Percentiles rank a stretch among this genome's conserved stretches.
phyloP scores from a whole-genome alignment of 2,329 filamentous ascomycete species.

The Colletotrichum navitas region DNA sequence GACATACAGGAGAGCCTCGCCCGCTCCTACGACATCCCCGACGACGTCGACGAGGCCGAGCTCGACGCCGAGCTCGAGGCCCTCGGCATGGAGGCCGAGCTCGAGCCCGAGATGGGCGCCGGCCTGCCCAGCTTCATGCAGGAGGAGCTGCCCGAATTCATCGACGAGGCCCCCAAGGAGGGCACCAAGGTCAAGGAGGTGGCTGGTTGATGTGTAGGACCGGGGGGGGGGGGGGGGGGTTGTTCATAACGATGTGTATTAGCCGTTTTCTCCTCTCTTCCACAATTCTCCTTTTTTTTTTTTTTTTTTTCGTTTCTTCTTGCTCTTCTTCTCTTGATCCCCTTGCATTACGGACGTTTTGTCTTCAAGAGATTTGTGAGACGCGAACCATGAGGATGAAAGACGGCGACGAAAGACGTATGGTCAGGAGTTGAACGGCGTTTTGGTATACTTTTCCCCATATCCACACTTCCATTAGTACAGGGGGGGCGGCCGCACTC shows the following conservation, averaged over 20 bases:
- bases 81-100: constrained; percentile 91
- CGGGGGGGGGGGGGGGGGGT: too few species aligned
- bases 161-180: constrained; percentile 86
- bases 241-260: not conserved
- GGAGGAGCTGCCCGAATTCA: constrained; percentile 89
- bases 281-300: not conserved
- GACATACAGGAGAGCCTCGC: constrained; percentile 97
- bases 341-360: not conserved
- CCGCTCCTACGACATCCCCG: constrained; percentile 91
- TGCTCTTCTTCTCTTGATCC: too few species aligned
- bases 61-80: constrained; percentile 97
- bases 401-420: not conserved
- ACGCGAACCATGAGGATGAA: not conserved
- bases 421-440: constrained; percentile 1
- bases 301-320: too few species aligned
- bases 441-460: constrained; percentile 1
- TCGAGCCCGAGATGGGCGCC: constrained; percentile 75
- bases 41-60: constrained; percentile 97
- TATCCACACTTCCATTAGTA: not conserved
- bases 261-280: too few species aligned
- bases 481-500: not conserved
- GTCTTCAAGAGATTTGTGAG: too few species aligned
- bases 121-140: constrained; percentile 86
- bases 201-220: constrained; percentile 61
- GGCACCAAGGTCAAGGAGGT: constrained; percentile 88